These are phyloP conservation scores for Boletus rubropictus DNA, from an alignment of 768 basidiomycete genomes.

Conservation along the genomic window DNA sequence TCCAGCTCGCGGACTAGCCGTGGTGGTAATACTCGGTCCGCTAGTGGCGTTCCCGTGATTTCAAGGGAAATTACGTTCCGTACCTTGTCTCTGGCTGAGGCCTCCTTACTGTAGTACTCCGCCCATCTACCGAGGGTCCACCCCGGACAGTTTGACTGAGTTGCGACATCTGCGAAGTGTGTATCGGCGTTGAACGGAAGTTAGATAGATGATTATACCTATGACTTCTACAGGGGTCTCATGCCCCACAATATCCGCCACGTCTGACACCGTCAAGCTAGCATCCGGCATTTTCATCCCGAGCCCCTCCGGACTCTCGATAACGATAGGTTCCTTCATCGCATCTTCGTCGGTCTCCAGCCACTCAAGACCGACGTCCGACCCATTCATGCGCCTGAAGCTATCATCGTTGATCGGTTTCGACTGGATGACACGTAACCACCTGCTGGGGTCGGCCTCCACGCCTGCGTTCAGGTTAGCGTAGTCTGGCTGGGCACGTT, in stretches of 20 bases:
- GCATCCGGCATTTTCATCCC: slow-evolving; percentile 85
- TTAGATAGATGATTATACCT: slow-evolving; percentile 42
- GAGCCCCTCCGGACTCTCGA: slow-evolving; percentile 71
- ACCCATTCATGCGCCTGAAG: slow-evolving; percentile 64
- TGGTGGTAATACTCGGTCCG: slow-evolving; percentile 76
- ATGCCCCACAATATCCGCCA: slow-evolving; percentile 74
- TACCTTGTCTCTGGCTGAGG: slow-evolving; percentile 72
- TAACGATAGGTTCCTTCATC: slow-evolving; percentile 77
- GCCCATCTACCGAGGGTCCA: slow-evolving; percentile 94
- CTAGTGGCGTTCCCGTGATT: slow-evolving; percentile 79
- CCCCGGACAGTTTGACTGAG: slow-evolving; percentile 77
- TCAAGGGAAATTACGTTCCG: slow-evolving; percentile 95
- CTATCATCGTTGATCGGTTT: slow-evolving; percentile 57
- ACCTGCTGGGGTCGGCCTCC: slow-evolving; percentile 56
- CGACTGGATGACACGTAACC: slow-evolving; percentile 62
- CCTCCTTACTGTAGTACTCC: slow-evolving; percentile 70
- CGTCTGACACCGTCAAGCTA: slow-evolving; percentile 70
- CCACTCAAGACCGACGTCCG: slow-evolving; percentile 69
- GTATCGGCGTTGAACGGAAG: slow-evolving; percentile 1
- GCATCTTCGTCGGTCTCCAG: slow-evolving; percentile 64
- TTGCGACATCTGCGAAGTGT: slow-evolving; percentile 62
- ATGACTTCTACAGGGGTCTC: slow-evolving; percentile 86
- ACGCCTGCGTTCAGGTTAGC: slow-evolving; percentile 65
- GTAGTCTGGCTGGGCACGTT: slow-evolving; percentile 71
- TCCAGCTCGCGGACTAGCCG: slow-evolving; percentile 82